Evolutionary conservation across 2,329 filamentous ascomycete species (phyloP), one percentile per base, ranked within the genome.

Genomic region (Trichoderma lentiforme): DNA sequence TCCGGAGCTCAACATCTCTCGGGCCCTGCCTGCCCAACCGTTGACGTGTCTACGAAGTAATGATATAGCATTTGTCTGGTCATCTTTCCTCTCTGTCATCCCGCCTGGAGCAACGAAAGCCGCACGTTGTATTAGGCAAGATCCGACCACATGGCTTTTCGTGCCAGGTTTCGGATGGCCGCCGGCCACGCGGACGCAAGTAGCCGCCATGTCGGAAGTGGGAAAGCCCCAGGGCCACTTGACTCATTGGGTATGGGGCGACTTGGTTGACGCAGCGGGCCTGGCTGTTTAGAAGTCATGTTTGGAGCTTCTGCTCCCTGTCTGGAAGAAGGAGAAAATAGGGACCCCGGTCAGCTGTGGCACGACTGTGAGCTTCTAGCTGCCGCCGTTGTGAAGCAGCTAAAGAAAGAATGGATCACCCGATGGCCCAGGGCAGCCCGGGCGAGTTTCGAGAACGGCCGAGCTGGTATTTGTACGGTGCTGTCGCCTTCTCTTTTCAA

Each of bases 161-260:
- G 68, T 71, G 62, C 61, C 71, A 73, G 65, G 61, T 62, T 57
- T 71, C 72, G 72, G 72, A 73, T 73, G 72, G 72, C 62, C 72
- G 72, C 72, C 72, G 69, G 39, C 71, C 71, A 73, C 71, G 68
- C 68, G 68, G 72, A 73, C 72, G 72, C 72, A 73, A 71, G 69
- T 34, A 64, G 68, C 72, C 72, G 68, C 71, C 71, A 73, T 71
- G 71, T 71, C 71, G 71, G 71, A 73, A 73, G 71, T 65, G 71
- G 71, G 72, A 73, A 71, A 71, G 62, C 69, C 69, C 32, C 72
- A 73, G 68, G 72, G 62, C 72, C 68, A 73, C 60, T 70, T 68
- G 67, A 51, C 67, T 71, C 67, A 36, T 64, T 64, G 62, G 64
- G 71, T 65, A 68, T 68, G 57, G 67, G 57, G 24, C 56, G 43